Conservation (phyloP, 148 eudicot genomes). For the Vaccinium corymbosum region DNA sequence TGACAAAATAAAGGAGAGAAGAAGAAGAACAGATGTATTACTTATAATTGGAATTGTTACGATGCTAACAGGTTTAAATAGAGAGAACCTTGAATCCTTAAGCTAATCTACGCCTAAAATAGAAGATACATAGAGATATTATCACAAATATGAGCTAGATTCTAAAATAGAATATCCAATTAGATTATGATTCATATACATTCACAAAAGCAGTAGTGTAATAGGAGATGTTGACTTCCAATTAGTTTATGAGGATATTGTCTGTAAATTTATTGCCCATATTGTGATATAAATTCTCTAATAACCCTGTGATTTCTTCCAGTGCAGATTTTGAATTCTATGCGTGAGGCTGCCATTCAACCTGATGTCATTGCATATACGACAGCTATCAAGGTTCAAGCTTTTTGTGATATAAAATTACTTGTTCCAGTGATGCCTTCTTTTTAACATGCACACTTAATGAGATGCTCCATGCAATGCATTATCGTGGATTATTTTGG, state of each 20-base stretch:
- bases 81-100: too few relatives aligned
- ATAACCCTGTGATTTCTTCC: constrained; percentile 22
- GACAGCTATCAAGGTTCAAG: constrained; percentile 74
- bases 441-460: not conserved
- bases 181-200: too few relatives aligned
- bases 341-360: constrained; percentile 63
- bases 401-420: constrained; percentile 1
- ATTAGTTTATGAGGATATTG: constrained; percentile 13
- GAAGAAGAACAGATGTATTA: too few relatives aligned
- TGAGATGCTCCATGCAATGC: not conserved
- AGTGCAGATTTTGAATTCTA: constrained; percentile 74
- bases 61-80: too few relatives aligned
- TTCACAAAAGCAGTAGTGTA: too few relatives aligned
- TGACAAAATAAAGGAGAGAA: too few relatives aligned
- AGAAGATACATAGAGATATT: too few relatives aligned
- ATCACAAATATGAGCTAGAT: too few relatives aligned
- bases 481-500: not conserved
- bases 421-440: constrained; percentile 12
- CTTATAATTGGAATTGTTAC: too few relatives aligned
- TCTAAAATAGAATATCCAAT: too few relatives aligned
- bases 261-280: not conserved
- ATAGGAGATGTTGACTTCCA: not conserved
- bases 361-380: constrained; percentile 92
- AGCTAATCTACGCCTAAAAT: too few relatives aligned
- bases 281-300: constrained; percentile 12